These are phyloP conservation scores for Alternaria solani DNA, from an alignment of 2,329 filamentous ascomycete genomes.

Conservation along the genomic window DNA sequence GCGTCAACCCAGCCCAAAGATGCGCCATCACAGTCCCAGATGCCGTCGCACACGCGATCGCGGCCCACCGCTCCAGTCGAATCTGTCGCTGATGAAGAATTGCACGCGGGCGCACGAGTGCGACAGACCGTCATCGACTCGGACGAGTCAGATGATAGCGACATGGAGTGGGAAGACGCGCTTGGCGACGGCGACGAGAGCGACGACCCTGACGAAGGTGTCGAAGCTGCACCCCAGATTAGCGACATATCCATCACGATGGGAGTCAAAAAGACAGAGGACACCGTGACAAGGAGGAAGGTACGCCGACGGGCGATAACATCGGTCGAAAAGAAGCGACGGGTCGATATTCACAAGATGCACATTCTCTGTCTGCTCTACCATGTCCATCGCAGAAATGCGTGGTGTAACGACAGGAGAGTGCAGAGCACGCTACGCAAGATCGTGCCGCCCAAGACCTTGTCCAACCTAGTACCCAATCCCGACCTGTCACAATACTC, in stretches of 20 bases:
- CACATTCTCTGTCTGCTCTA: constrained; percentile 84
- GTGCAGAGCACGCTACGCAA: constrained; percentile 65
- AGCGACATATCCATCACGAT: constrained; percentile 54
- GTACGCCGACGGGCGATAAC: constrained; percentile 62
- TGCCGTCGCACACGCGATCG: constrained; percentile 8
- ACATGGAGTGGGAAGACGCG: constrained; percentile 69
- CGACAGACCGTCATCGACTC: constrained; percentile 53
- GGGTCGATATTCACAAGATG: constrained; percentile 82
- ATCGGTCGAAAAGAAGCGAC: constrained; percentile 64
- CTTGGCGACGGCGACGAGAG: constrained; percentile 39
- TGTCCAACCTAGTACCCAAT: constrained; percentile 73
- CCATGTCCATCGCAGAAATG: constrained; percentile 79
- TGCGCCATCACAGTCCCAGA: constrained; percentile 10
- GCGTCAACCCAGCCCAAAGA: constrained; percentile 16
- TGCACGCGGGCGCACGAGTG: constrained; percentile 37
- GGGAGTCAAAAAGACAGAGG: constrained; percentile 39
- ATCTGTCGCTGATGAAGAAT: constrained; percentile 12
- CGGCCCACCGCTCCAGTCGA: constrained; percentile 5
- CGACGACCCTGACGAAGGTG: constrained; percentile 33
- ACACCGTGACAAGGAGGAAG: constrained; percentile 45
- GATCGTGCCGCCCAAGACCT: constrained; percentile 71
- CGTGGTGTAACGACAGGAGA: constrained; percentile 82
- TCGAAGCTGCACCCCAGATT: constrained; percentile 42
- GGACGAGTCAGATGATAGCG: constrained; percentile 66
- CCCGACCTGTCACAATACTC: constrained; percentile 75